Conservation (phyloP, 1,284 basidiomycete species). For the Puccinia brachypodii region DNA sequence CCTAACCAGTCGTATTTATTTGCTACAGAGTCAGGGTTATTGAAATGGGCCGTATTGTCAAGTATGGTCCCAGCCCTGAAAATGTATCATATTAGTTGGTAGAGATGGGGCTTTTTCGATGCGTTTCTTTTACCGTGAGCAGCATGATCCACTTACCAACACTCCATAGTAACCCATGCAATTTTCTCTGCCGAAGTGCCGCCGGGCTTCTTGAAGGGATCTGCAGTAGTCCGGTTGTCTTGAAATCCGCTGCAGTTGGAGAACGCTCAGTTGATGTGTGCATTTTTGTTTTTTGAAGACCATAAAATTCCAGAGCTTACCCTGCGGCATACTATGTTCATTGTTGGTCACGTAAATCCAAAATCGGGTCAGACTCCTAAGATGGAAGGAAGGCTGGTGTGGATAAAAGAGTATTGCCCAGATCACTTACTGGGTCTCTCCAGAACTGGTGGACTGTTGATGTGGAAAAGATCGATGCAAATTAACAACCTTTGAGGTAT, state of each 20-base stretch:
- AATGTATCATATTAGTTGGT: not conserved
- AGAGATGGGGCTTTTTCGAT: not conserved
- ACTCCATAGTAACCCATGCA: constrained; percentile 34
- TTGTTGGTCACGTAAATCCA: not conserved
- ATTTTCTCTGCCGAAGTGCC: constrained; percentile 1
- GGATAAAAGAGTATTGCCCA: not conserved
- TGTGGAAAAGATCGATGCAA: not conserved
- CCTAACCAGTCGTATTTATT: constrained; percentile 57
- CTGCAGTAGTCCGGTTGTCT: constrained; percentile 24
- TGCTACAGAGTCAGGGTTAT: constrained; percentile 18
- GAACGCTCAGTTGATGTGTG: not conserved
- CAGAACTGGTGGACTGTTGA: constrained; percentile 30
- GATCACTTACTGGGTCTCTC: constrained; percentile 31
- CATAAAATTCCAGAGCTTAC: not conserved
- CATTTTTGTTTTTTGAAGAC: not conserved
- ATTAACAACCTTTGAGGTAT: not conserved
- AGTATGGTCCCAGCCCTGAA: constrained; percentile 36
- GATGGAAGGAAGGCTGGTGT: not conserved
- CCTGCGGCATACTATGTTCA: constrained; percentile 17
- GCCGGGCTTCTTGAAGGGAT: not conserved
- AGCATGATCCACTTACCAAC: constrained; percentile 28
- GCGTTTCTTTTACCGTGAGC: not conserved
- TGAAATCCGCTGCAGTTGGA: constrained; percentile 2
- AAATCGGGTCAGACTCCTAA: not conserved
- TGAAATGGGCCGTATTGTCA: constrained; percentile 30